A percentile compares a stretch with the other conserved stretches of the same genome.
Evolutionary conservation across 1,139 yeast species (phyloP).

Genomic region (Spathaspora jeffriesii): DNA sequence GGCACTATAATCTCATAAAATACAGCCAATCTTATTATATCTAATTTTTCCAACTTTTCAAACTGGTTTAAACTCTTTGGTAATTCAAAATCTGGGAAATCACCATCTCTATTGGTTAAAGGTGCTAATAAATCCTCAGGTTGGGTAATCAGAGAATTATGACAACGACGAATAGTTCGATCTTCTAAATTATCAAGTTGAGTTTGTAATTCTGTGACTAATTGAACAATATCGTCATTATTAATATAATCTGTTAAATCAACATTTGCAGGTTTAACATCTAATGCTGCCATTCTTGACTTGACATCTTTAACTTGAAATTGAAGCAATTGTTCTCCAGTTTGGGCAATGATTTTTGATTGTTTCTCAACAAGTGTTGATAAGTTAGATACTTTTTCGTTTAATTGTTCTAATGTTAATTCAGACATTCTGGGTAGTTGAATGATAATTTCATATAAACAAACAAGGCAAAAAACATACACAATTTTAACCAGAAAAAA

Average conservation of each 20-base stretch:
- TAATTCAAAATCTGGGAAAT: slow-evolving; percentile 55
- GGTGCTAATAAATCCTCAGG: slow-evolving; percentile 19
- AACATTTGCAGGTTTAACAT: slow-evolving; percentile 19
- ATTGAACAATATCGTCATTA: slow-evolving; percentile 79
- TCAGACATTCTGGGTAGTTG: slow-evolving; percentile 3
- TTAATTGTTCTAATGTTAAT: slow-evolving; percentile 20
- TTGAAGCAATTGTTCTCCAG: slow-evolving; percentile 77
- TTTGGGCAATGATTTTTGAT: slow-evolving; percentile 45
- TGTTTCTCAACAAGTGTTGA: slow-evolving; percentile 51
- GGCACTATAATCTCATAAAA: slow-evolving; percentile 72
- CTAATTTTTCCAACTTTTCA: slow-evolving; percentile 39
- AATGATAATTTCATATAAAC: neutral
- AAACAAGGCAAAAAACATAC: neutral
- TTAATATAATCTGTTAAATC: slow-evolving; percentile 68
- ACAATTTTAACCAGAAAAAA: neutral
- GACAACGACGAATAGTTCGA: slow-evolving; percentile 59
- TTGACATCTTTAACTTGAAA: slow-evolving; percentile 60
- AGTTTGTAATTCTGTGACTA: slow-evolving; percentile 87
- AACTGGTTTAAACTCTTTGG: slow-evolving; percentile 66
- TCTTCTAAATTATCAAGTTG: slow-evolving; percentile 77
- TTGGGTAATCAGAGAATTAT: slow-evolving; percentile 20
- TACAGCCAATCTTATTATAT: slow-evolving; percentile 55
- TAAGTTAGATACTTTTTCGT: slow-evolving; percentile 47
- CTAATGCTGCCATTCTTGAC: slow-evolving; percentile 33
- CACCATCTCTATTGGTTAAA: slow-evolving; percentile 71